phyloP scores from a whole-genome alignment of 352 stramenopile species.

The Phytophthora quininea region DNA sequence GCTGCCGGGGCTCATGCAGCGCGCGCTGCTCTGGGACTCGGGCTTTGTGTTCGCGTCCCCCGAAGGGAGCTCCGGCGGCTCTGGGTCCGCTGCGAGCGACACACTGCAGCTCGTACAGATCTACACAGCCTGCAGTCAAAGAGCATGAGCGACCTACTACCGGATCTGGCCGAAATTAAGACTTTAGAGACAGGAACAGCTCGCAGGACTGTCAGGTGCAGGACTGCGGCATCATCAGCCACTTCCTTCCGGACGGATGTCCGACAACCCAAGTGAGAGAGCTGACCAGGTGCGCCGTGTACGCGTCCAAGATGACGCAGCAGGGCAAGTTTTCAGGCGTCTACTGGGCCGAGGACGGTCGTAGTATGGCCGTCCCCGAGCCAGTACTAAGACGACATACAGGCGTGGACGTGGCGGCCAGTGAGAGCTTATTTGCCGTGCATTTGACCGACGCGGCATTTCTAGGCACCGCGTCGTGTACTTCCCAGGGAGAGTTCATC shows the following conservation, averaged over 20 bases:
- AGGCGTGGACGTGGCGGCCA: slow-evolving; percentile 13
- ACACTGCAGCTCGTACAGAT: slow-evolving; percentile 54
- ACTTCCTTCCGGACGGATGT: slow-evolving; percentile 47
- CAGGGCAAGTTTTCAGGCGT: slow-evolving; percentile 40
- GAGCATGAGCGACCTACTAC: slow-evolving; percentile 66
- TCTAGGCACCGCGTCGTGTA: slow-evolving; percentile 50
- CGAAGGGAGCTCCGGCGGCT: background rate
- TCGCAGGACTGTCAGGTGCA: slow-evolving; percentile 30
- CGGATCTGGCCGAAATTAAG: slow-evolving; percentile 45
- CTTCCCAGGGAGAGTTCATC: slow-evolving; percentile 62
- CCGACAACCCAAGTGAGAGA: slow-evolving; percentile 34
- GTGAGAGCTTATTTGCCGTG: slow-evolving; percentile 59
- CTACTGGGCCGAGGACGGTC: slow-evolving; percentile 71
- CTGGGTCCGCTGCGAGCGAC: slow-evolving; percentile 11
- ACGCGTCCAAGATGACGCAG: slow-evolving; percentile 37
- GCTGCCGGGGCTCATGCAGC: slow-evolving; percentile 68
- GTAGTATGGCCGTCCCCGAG: slow-evolving; percentile 48
- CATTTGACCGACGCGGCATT: slow-evolving; percentile 56
- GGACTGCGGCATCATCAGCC: slow-evolving; percentile 58
- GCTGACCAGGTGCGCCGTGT: slow-evolving; percentile 52
- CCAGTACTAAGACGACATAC: slow-evolving; percentile 64
- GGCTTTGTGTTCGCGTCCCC: slow-evolving; percentile 59
- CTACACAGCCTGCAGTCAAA: slow-evolving; percentile 54
- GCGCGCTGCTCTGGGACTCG: slow-evolving; percentile 76
- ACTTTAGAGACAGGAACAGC: slow-evolving; percentile 20